A percentile compares a stretch with the other conserved stretches of the same genome.
These are phyloP conservation scores for Pichia sp. DNA, from an alignment of 1,139 yeast species.

Conservation along the genomic window DNA sequence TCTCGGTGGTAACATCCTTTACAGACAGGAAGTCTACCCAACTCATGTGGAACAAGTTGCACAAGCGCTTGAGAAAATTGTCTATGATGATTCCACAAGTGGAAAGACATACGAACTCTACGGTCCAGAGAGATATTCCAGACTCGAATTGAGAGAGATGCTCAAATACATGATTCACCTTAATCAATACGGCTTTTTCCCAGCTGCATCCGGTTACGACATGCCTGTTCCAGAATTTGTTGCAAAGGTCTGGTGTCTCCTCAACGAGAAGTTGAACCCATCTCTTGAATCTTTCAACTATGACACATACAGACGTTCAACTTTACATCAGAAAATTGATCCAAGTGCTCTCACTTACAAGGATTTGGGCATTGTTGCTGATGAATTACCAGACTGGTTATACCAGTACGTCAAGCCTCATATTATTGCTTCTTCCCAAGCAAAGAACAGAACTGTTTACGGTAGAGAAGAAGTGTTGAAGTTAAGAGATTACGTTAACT, in stretches of 20 bases:
- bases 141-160: slow-evolving; percentile 62
- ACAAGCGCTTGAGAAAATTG: slow-evolving; percentile 68
- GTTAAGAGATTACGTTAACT: slow-evolving; percentile 28
- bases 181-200: slow-evolving; percentile 44
- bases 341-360: slow-evolving; percentile 56
- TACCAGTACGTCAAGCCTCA: slow-evolving; percentile 49
- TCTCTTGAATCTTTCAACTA: slow-evolving; percentile 60
- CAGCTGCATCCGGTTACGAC: slow-evolving; percentile 46
- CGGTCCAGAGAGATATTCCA: slow-evolving; percentile 66
- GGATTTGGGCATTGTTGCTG: slow-evolving; percentile 70
- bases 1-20: slow-evolving; percentile 45
- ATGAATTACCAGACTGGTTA: slow-evolving; percentile 60
- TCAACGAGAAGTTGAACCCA: slow-evolving; percentile 45
- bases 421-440: slow-evolving; percentile 27
- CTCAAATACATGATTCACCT: slow-evolving; percentile 37
- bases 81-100: slow-evolving; percentile 71
- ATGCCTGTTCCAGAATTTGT: slow-evolving; percentile 45
- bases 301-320: slow-evolving; percentile 73
- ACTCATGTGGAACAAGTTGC: slow-evolving; percentile 79
- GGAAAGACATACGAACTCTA: slow-evolving; percentile 72
- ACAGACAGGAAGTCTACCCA: slow-evolving; percentile 58
- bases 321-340: slow-evolving; percentile 60
- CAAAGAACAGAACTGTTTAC: slow-evolving; percentile 29
- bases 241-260: slow-evolving; percentile 22
- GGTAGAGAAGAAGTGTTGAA: slow-evolving; percentile 28